Evolutionary conservation across 2,329 filamentous ascomycete genomes (phyloP).

Genomic region (Neopestalotiopsis sp.): DNA sequence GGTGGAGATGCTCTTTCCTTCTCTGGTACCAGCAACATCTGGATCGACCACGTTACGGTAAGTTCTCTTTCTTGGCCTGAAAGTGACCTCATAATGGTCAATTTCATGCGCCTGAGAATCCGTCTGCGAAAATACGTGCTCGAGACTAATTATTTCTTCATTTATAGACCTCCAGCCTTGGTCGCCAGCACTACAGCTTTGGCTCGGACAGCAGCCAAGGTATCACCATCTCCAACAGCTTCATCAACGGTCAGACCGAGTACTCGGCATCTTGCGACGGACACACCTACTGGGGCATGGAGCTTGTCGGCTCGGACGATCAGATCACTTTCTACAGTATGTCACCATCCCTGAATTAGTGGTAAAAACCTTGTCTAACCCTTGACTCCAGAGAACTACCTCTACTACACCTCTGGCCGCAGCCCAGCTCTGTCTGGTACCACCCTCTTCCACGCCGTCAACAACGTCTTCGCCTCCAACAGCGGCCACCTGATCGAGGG

Average conservation of each 20-base stretch:
- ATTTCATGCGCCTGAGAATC: background rate
- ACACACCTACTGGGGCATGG: conserved; percentile 49
- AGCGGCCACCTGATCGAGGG: conserved; percentile 35
- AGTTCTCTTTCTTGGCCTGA: background rate
- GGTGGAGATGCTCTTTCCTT: conserved; percentile 56
- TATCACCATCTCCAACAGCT: conserved; percentile 52
- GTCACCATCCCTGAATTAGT: background rate
- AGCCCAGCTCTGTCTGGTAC: conserved; percentile 32
- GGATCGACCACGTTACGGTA: conserved; percentile 28
- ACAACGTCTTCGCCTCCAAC: conserved; percentile 34
- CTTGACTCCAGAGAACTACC: conserved; percentile 23
- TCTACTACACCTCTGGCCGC: conserved; percentile 30
- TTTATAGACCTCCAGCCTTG: conserved; percentile 41
- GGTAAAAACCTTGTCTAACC: background rate
- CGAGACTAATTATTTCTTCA: background rate
- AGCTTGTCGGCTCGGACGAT: conserved; percentile 10
- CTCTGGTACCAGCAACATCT: conserved; percentile 45
- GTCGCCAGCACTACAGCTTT: conserved; percentile 48
- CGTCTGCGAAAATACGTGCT: too few species aligned
- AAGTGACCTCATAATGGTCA: background rate
- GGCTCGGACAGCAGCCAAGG: conserved; percentile 39
- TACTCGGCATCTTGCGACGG: conserved; percentile 49
- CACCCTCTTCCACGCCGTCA: conserved; percentile 36
- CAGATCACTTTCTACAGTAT: conserved; percentile 11
- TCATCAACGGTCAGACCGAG: conserved; percentile 47